Evolutionary conservation across 331 rosid species (phyloP), one percentile per base, ranked within the genome.

Genomic region (Spiraea crenata): DNA sequence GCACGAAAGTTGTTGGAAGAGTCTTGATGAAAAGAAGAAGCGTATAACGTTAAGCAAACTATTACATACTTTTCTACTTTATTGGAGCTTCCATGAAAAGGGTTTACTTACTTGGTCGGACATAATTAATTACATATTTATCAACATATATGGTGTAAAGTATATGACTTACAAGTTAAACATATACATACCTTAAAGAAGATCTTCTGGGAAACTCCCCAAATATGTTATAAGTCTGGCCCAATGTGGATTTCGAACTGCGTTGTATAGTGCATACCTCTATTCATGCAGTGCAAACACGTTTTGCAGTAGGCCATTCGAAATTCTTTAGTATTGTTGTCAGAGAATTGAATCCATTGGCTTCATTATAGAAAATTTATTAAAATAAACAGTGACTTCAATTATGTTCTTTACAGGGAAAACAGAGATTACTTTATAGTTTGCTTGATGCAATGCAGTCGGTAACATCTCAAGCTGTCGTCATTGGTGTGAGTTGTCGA

Each of bases 381-480:
- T 25, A 48, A 17, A 7, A 25, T 25, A 68, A 70, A 61, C 66
- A 35, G 1, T 42, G 46, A 57, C 31, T 37, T 39, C 55, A n/a
- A 42, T 14, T 3, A 48, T 71, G 34, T 63, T 72, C 67, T 69
- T 74, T 74, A 61, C 87, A 93, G 99, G 95, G 96, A 75, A 93
- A 93, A 74, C 99, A 91, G 65, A 82, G 91, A 72, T 65, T 93
- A 69, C 99, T 93, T 72, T 93, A 93, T 82, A 86, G 88, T 59
- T 84, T 93, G 85, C 86, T 93, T 16, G 96, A 93, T 85, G 96
- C 99, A 38, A 89, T 91, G 91, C 99, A 91, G 64, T 87, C 97
- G 65, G 83, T 90, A 54, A 57, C 91, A 79, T 93, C 99, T 45
- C 97, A 89, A 81, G 96, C 97, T 77, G 92, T 90, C 70, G 96